Evolutionary conservation across 495 filamentous ascomycete species (phyloP).

Genomic region (Astrocystis sublimbata): DNA sequence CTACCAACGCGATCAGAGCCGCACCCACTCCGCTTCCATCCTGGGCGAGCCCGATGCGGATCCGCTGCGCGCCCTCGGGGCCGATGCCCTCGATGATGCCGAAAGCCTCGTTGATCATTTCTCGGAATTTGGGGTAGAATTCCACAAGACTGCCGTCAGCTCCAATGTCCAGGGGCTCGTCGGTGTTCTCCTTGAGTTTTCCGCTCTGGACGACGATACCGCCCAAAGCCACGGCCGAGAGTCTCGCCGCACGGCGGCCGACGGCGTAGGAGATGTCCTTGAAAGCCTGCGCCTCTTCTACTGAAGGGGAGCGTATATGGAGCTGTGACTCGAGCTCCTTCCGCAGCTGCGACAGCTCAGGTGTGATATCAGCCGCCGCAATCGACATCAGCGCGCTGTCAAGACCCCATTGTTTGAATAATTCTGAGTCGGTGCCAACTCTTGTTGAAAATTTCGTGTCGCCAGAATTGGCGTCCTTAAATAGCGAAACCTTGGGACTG

Average conservation of each 20-base stretch:
- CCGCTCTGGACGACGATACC: conserved; percentile 76
- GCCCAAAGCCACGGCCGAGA: conserved; percentile 81
- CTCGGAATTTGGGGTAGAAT: conserved; percentile 86
- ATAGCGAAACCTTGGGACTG: conserved; percentile 61
- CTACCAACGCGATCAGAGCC: conserved; percentile 82
- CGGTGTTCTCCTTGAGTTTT: conserved; percentile 54
- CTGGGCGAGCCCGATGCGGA: conserved; percentile 90
- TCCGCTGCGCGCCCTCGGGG: conserved; percentile 67
- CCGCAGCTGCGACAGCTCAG: conserved; percentile 64
- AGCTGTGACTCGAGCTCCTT: conserved; percentile 74
- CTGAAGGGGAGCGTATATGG: conserved; percentile 66
- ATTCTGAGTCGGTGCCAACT: conserved; percentile 59
- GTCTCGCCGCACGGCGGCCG: conserved; percentile 83
- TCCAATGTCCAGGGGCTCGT: conserved; percentile 79
- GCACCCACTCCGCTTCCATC: conserved; percentile 92
- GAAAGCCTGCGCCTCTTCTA: conserved; percentile 80
- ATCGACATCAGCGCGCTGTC: conserved; percentile 85
- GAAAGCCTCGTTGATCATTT: conserved; percentile 74
- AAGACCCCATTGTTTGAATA: conserved; percentile 85
- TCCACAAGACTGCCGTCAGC: conserved; percentile 90
- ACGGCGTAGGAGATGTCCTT: conserved; percentile 79
- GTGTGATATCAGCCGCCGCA: conserved; percentile 71
- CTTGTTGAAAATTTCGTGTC: conserved; percentile 67
- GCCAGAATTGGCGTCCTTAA: conserved; percentile 68
- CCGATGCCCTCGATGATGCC: conserved; percentile 71